These are phyloP conservation scores for Dioscorea cayenensis DNA, from an alignment of 116 monocot species.

Conservation along the genomic window DNA sequence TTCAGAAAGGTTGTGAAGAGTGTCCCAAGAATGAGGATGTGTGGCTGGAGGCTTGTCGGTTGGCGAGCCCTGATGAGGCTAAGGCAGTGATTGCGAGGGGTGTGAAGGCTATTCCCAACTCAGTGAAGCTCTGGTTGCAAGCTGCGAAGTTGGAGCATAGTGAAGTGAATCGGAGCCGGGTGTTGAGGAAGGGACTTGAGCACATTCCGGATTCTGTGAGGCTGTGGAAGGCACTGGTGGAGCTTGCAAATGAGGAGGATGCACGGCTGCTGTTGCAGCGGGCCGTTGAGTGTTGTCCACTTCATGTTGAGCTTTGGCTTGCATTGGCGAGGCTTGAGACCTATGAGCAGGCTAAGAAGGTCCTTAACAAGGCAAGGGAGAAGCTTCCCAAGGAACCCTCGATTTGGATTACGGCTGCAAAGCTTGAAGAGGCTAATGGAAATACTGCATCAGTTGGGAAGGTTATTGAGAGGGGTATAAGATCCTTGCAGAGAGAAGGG, in stretches of 20 bases:
- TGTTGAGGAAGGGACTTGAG: constrained; percentile 79
- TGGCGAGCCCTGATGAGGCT: constrained; percentile 83
- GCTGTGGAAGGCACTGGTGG: constrained; percentile 94
- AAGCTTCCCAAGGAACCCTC: constrained; percentile 85
- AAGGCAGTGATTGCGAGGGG: constrained; percentile 88
- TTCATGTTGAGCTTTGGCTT: constrained; percentile 96
- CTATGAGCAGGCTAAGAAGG: constrained; percentile 86
- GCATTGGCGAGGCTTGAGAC: constrained; percentile 94
- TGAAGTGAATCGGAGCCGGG: constrained; percentile 63
- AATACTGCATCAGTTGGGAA: constrained; percentile 66
- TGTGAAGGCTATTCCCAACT: constrained; percentile 74
- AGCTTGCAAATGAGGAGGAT: constrained; percentile 88
- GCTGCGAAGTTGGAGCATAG: constrained; percentile 74
- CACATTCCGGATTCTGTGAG: constrained; percentile 92
- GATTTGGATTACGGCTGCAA: constrained; percentile 98
- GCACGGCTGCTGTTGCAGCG: constrained; percentile 83
- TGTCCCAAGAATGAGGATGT: constrained; percentile 98
- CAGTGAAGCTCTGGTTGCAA: constrained; percentile 96
- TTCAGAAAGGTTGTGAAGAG: constrained; percentile 92
- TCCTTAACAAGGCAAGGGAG: constrained; percentile 89
- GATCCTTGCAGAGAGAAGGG: constrained; percentile 70
- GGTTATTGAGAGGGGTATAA: constrained; percentile 91
- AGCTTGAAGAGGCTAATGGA: constrained; percentile 95
- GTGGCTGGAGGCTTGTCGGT: constrained; percentile 88
- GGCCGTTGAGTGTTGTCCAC: constrained; percentile 94